Base-by-base conservation (phyloP, 116 monocot species). In the Phalaenopsis hybrid region DNA sequence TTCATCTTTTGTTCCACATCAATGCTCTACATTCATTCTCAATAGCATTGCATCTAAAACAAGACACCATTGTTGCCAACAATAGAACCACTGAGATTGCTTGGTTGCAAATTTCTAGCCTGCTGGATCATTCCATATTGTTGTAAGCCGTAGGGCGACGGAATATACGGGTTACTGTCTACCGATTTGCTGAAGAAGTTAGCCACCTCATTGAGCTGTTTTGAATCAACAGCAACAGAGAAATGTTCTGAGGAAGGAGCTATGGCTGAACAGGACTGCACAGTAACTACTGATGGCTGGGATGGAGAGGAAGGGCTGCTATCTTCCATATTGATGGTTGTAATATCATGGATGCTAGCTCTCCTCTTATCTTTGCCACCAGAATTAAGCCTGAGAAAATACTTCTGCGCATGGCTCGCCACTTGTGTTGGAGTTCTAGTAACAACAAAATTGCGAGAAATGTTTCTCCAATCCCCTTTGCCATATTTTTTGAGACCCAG, bases 321-420 rank as follows among this genome's bases (percentile, higher is more conserved):
- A 2, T 85, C 80, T 6, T 67, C 59, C 68, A 85, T 65, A 15
- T 85, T 83, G 12, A 57, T 78, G 8, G 78, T 78, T 1, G 83
- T 81, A 34, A 85, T 85, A n/a, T 85, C 85, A 52, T 85, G 85
- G 8, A 85, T 85, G 57, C 85, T 85, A 5, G 85, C 80, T 52
- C 85, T 85, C 77, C 85, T 85, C 81, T 85, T 85, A 28, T 85
- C 85, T 55, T 85, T 85, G 12, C 86, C 61, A 28, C 82, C 85
- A 1, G 82, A 85, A 51, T 79, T 79, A 41, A 85, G 85, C 74
- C 85, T 72, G 37, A 81, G 78, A 79, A 85, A 85, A 49, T 82
- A 82, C 75, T 79, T 86, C 55, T 82, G 86, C 0, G 82, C 84
- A 74, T 84, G 84, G 58, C 84, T 84, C 1, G 84, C 84, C 59